Conservation (phyloP, 2,329 filamentous ascomycete genomes). For the Cadophora luteo-olivacea region DNA sequence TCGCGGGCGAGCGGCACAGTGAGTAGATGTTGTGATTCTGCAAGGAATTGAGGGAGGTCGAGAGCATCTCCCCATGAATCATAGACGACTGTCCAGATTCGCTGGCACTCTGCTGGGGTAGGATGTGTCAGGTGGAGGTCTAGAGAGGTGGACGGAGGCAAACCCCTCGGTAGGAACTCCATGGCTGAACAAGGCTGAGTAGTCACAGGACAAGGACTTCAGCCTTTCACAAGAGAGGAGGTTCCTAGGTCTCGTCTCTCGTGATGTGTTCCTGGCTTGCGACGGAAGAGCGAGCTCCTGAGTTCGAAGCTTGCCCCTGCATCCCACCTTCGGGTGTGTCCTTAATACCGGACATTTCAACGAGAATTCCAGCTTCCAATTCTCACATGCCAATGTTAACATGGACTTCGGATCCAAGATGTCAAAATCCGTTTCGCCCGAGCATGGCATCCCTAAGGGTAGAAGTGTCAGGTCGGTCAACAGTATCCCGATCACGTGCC, state of each 20-base stretch:
- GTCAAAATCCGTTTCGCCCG: background rate
- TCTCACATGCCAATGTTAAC: background rate
- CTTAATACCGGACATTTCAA: background rate
- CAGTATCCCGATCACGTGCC: background rate
- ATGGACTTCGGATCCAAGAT: background rate
- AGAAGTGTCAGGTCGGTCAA: background rate
- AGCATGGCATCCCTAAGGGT: background rate
- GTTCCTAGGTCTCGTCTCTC: background rate
- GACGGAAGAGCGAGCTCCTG: background rate
- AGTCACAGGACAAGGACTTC: background rate
- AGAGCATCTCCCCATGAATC: constrained; percentile 64
- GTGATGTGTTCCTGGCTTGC: background rate
- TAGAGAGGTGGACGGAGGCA: constrained; percentile 26
- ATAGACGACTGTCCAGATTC: constrained; percentile 60
- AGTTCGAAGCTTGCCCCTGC: background rate
- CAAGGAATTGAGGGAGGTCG: constrained; percentile 58
- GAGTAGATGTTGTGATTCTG: constrained; percentile 58
- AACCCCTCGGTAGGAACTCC: background rate
- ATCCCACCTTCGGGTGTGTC: background rate
- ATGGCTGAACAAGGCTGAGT: background rate
- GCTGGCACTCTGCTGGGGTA: constrained; percentile 57
- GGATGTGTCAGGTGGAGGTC: constrained; percentile 58
- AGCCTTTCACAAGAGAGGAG: background rate
- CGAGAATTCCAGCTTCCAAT: constrained; percentile 1
- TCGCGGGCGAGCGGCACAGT: constrained; percentile 62